Percentiles rank a stretch among this genome's conserved stretches.
phyloP scores from a whole-genome alignment of 1,284 basidiomycete genomes.

The Leccinum griseonigrum region DNA sequence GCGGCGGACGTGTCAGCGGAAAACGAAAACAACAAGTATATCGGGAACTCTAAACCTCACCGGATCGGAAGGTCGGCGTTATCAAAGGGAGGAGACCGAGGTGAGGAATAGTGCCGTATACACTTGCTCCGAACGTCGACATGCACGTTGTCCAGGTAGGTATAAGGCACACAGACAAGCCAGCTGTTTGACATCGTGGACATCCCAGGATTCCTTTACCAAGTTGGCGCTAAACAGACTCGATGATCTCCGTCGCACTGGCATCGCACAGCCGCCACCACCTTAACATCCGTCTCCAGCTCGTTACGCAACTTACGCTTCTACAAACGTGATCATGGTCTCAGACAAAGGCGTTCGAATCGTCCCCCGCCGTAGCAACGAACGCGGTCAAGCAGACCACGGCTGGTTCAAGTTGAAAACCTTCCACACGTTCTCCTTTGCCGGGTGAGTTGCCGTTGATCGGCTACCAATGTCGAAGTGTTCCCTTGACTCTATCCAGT shows the following conservation, averaged over 20 bases:
- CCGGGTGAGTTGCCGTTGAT: slow-evolving; percentile 41
- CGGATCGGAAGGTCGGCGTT: background rate
- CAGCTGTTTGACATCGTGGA: background rate
- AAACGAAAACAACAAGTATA: background rate
- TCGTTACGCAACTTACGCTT: background rate
- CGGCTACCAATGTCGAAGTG: background rate
- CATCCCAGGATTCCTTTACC: slow-evolving; percentile 9
- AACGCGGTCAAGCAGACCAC: slow-evolving; percentile 80
- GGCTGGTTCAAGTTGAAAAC: slow-evolving; percentile 79
- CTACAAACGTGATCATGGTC: slow-evolving; percentile 13
- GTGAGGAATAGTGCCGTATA: background rate
- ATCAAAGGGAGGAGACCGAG: background rate
- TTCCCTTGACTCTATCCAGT: background rate
- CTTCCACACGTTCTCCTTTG: slow-evolving; percentile 86
- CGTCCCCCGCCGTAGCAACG: slow-evolving; percentile 55
- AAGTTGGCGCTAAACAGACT: background rate
- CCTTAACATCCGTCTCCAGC: background rate
- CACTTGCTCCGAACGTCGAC: background rate
- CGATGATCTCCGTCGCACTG: background rate
- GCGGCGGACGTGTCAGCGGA: background rate
- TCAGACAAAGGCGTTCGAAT: slow-evolving; percentile 38
- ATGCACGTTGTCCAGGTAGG: background rate
- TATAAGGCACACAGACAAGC: slow-evolving; percentile 17
- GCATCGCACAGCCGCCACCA: background rate
- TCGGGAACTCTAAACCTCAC: background rate